Conservation (phyloP, 306 rosid species). For the Fagus sylvatica region DNA sequence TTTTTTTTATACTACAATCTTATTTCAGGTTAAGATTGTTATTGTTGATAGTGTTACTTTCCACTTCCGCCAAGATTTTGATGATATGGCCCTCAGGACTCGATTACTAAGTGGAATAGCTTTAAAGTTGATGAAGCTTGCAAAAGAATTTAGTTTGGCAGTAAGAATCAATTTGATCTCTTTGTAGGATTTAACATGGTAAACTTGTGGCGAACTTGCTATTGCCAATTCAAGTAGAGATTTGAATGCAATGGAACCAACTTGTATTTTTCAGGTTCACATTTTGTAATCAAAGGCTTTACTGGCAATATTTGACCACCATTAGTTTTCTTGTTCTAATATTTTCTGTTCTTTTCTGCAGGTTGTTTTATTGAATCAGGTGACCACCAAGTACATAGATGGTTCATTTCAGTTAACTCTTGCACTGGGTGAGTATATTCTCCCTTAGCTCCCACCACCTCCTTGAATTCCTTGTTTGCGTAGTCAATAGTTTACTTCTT, state of each 20-base stretch:
- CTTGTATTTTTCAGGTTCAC: not conserved
- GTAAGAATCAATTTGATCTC: slow-evolving; percentile 53
- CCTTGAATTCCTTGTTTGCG: slow-evolving; percentile 1
- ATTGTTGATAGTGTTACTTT: slow-evolving; percentile 90
- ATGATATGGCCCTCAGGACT: slow-evolving; percentile 83
- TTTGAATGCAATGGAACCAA: slow-evolving; percentile 1
- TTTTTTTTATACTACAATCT: not conserved
- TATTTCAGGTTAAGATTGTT: slow-evolving; percentile 72
- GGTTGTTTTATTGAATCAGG: slow-evolving; percentile 95
- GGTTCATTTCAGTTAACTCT: slow-evolving; percentile 90
- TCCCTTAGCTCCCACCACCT: slow-evolving; percentile 20
- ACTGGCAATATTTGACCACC: not conserved
- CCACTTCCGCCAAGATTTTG: slow-evolving; percentile 95
- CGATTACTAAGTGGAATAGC: slow-evolving; percentile 87
- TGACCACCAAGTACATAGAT: slow-evolving; percentile 68
- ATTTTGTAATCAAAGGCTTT: not conserved
- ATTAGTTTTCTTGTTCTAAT: not conserved
- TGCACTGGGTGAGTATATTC: slow-evolving; percentile 66
- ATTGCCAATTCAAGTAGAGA: not conserved
- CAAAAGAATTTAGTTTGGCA: slow-evolving; percentile 59
- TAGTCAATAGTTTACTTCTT: slow-evolving; percentile 11
- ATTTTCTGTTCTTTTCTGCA: slow-evolving; percentile 27
- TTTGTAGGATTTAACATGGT: not conserved
- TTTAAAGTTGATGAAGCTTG: slow-evolving; percentile 85
- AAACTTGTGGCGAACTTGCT: not conserved